phyloP scores from a whole-genome alignment of 768 basidiomycete genomes.

The Strobilomyces dryophilus region DNA sequence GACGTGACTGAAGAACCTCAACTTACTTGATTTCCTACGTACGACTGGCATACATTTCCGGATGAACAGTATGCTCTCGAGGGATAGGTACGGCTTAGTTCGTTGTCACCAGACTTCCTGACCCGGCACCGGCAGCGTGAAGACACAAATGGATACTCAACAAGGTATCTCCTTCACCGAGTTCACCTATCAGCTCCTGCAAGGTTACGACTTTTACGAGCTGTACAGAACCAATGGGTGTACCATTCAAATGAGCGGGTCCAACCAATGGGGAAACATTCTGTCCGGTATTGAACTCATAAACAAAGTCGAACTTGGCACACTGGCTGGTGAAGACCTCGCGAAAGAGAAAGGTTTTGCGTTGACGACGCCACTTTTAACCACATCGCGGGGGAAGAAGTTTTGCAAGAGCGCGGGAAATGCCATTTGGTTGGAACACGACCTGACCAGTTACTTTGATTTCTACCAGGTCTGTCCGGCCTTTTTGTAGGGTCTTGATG shows the following conservation, averaged over 20 bases:
- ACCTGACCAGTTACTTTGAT: conserved; percentile 81
- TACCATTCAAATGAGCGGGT: conserved; percentile 89
- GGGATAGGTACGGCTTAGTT: conserved; percentile 67
- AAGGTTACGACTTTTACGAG: conserved; percentile 91
- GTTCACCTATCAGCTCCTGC: conserved; percentile 95
- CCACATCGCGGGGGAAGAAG: conserved; percentile 86
- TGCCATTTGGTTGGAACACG: conserved; percentile 83
- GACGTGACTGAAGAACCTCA: conserved; percentile 72
- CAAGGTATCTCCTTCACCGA: conserved; percentile 97
- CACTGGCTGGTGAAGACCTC: background rate
- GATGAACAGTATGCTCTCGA: conserved; percentile 84
- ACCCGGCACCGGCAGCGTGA: conserved; percentile 53
- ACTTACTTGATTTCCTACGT: conserved; percentile 80
- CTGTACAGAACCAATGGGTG: conserved; percentile 65
- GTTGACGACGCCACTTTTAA: conserved; percentile 90
- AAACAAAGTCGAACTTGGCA: conserved; percentile 37
- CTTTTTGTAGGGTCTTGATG: background rate
- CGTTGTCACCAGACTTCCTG: background rate
- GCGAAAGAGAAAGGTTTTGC: conserved; percentile 56
- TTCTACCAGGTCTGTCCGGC: conserved; percentile 79
- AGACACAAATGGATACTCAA: conserved; percentile 69
- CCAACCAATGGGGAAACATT: conserved; percentile 99
- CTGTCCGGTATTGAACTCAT: conserved; percentile 91
- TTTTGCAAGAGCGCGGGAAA: conserved; percentile 98
- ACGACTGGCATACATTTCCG: conserved; percentile 74